Evolutionary conservation across 805 yeast genomes (phyloP).

Genomic region (Metschnikowia sp.): DNA sequence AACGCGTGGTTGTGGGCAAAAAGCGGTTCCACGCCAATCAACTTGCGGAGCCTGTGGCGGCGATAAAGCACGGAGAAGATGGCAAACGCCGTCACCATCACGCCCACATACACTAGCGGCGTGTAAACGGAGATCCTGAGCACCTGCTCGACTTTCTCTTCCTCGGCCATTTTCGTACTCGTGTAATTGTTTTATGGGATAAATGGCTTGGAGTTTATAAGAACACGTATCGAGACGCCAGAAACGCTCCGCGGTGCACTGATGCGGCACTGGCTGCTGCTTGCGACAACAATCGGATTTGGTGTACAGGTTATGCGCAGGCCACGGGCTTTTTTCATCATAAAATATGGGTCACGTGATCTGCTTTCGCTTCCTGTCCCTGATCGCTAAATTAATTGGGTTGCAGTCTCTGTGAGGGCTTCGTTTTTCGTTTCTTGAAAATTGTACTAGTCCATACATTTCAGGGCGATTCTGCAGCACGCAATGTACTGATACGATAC

Average conservation of each 20-base stretch:
- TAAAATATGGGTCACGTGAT: no score
- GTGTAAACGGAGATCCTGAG: slow-evolving; percentile 45
- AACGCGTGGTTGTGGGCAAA: slow-evolving; percentile 67
- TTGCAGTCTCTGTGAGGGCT: no score
- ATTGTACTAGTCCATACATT: no score
- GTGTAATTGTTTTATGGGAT: background rate
- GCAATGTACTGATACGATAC: no score
- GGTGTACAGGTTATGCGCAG: no score
- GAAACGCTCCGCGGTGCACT: slow-evolving; percentile 2
- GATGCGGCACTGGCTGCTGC: background rate
- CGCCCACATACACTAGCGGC: slow-evolving; percentile 72
- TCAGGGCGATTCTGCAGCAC: no score
- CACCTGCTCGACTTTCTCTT: slow-evolving; percentile 23
- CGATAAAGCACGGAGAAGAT: slow-evolving; percentile 71
- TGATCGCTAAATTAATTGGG: no score
- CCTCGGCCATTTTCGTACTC: slow-evolving; percentile 15
- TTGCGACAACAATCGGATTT: no score
- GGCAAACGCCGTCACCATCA: slow-evolving; percentile 62
- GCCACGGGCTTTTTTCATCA: no score
- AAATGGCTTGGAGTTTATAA: background rate
- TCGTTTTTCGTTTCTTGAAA: no score
- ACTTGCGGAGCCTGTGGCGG: slow-evolving; percentile 47
- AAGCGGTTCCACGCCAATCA: slow-evolving; percentile 65
- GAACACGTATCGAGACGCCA: slow-evolving; percentile 3
- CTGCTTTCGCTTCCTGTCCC: no score